phyloP scores from a whole-genome alignment of 192 early-diverging fungal species.

The Thamnidium elegans region DNA sequence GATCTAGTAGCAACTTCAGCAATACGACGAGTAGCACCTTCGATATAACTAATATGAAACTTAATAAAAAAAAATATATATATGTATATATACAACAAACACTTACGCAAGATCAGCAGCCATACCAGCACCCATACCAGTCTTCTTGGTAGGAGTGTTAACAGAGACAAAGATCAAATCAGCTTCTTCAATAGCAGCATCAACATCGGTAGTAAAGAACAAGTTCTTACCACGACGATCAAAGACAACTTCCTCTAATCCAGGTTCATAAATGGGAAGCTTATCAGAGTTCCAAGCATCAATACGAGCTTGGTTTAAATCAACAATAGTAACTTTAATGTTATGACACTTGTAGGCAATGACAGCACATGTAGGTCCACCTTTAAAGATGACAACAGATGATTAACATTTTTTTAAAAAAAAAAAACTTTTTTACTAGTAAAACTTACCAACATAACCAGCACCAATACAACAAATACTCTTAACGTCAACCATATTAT shows the following conservation, averaged over 20 bases:
- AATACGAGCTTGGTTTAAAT: constrained; percentile 76
- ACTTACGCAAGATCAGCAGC: constrained; percentile 82
- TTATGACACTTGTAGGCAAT: constrained; percentile 87
- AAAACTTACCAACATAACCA: constrained; percentile 85
- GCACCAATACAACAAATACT: constrained; percentile 95
- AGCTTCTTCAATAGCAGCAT: constrained; percentile 70
- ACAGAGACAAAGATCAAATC: constrained; percentile 92
- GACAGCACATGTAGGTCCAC: constrained; percentile 90
- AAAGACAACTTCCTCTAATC: constrained; percentile 82
- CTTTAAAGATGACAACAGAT: constrained; percentile 34
- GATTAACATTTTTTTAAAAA: constrained; percentile 10
- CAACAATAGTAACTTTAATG: constrained; percentile 89
- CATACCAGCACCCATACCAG: constrained; percentile 72
- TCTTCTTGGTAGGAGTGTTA: constrained; percentile 87
- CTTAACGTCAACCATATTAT: constrained; percentile 30
- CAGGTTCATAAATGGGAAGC: constrained; percentile 91
- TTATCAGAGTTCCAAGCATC: constrained; percentile 86
- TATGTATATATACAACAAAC: constrained; percentile 7
- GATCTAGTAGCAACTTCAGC: constrained; percentile 72
- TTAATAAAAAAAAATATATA: background rate
- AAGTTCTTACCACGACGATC: constrained; percentile 76
- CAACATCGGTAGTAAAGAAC: constrained; percentile 83
- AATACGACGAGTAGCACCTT: constrained; percentile 78
- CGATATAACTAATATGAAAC: constrained; percentile 57
- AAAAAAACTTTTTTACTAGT: constrained; percentile 2